Conservation (phyloP, 2,329 filamentous ascomycete genomes). For the Penicillium crustosum region DNA sequence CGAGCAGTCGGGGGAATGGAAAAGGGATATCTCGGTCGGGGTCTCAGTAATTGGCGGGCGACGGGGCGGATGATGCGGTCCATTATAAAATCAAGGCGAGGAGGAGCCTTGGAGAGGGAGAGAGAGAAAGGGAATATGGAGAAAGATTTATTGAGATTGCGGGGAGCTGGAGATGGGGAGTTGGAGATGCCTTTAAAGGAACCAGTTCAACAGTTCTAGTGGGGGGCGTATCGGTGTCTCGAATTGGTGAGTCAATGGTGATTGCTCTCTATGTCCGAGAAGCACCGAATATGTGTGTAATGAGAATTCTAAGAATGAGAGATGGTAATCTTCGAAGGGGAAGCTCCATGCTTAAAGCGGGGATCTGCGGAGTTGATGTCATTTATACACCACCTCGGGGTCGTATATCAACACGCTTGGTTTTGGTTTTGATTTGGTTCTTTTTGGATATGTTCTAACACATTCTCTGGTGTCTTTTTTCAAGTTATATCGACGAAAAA, state of each 20-base stretch:
- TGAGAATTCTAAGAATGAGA: background rate
- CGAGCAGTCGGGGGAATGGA: constrained; percentile 33
- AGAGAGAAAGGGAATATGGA: constrained; percentile 8
- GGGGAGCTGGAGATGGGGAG: constrained; percentile 12
- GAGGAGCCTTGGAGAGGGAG: background rate
- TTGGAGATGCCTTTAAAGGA: constrained; percentile 20
- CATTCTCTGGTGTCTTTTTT: background rate
- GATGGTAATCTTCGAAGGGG: constrained; percentile 14
- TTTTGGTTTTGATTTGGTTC: background rate
- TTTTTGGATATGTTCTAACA: background rate
- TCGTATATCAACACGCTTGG: background rate
- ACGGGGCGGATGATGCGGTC: constrained; percentile 39
- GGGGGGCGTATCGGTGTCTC: background rate
- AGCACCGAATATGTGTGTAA: constrained; percentile 20
- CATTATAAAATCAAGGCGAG: constrained; percentile 24
- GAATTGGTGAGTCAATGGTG: constrained; percentile 13
- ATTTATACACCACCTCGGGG: constrained; percentile 2
- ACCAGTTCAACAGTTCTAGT: background rate
- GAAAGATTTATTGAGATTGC: constrained; percentile 15
- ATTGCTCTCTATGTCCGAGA: constrained; percentile 28
- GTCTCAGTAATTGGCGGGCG: constrained; percentile 37
- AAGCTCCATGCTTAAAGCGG: constrained; percentile 21
- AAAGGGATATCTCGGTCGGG: constrained; percentile 38
- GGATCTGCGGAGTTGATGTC: constrained; percentile 18
- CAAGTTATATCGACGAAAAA: background rate